Base-by-base conservation (phyloP, 805 yeast species). In the Starmerella bombi region DNA sequence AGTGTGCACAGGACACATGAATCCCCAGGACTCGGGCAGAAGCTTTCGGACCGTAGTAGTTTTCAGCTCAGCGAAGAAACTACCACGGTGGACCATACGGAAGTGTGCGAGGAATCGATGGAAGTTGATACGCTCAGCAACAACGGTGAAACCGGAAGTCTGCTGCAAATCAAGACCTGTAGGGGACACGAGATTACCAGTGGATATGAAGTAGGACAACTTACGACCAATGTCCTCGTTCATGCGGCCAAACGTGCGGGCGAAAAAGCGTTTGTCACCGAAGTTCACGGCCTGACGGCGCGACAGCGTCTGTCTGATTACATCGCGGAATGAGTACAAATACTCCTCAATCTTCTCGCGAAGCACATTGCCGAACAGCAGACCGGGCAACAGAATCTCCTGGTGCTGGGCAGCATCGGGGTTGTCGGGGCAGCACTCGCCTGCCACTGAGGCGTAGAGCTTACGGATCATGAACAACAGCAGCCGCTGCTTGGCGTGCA, bases 381-480 rank as follows among this genome's bases (percentile, higher is more conserved):
- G 83, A 14, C 98, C 98, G 49, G 97, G 97, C 42, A 91, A 70
- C 48, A 91, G 65, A 25, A 91, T 82, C 65, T 91, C 98, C 65
- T 91, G 98, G 69, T 91, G 96, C 69, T 91, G 98, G 8, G 95
- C 83, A 37, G 97, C 93, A 77, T 91, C 98, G 59, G 98, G 98
- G 64, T 91, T 91, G 62, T 91, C 98, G 15, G 95, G 88, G 39
- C 86, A 67, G 62, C 96, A 88, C 59, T 88, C 95, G 45, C 96
- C 96, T 28, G 95, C 95, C 34, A 88, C 97, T 49, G 91, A 70
- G 0, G 97, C 72, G 60, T 91, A 91, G 46, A 91, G 71, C 64
- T 91, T 91, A 69, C 97, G 75, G 55, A 91, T 77, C 97, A 91
- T 91, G 64, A 86, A 91, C 45, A 86, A 63, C 45, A 91, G 65